These are phyloP conservation scores for Omphalea diandra DNA, from an alignment of 441 rosid species.

Conservation along the genomic window DNA sequence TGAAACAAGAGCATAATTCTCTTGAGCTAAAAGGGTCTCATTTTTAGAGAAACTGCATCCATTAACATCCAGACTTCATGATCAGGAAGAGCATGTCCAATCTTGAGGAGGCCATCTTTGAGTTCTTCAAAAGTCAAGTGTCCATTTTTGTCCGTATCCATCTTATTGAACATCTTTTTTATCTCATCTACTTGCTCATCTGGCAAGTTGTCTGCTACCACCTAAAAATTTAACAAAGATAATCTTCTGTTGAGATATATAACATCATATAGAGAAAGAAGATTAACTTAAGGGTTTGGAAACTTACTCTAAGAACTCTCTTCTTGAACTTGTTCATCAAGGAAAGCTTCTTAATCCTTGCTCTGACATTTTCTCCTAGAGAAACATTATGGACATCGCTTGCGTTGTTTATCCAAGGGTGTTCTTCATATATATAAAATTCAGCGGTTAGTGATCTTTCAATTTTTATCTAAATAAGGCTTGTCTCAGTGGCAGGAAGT, in stretches of 20 bases:
- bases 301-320: slow-evolving; percentile 73
- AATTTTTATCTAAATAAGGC: no score
- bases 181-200: slow-evolving; percentile 57
- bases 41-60: slow-evolving; percentile 60
- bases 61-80: slow-evolving; percentile 69
- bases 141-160: slow-evolving; percentile 84
- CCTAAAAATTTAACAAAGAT: slow-evolving; percentile 34
- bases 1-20: no score
- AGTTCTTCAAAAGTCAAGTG: slow-evolving; percentile 75
- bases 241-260: no score
- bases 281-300: no score
- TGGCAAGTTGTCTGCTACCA: slow-evolving; percentile 80
- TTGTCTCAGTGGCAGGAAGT: no score
- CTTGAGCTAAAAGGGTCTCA: no score
- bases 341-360: slow-evolving; percentile 78
- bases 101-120: slow-evolving; percentile 54
- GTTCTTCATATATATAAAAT: slow-evolving; percentile 52
- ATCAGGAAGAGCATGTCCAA: slow-evolving; percentile 64
- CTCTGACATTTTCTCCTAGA: slow-evolving; percentile 70
- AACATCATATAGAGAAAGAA: no score
- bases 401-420: slow-evolving; percentile 73
- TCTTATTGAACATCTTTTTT: slow-evolving; percentile 55
- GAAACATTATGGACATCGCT: slow-evolving; percentile 58
- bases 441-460: no score
- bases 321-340: slow-evolving; percentile 95